Conservation (phyloP, 306 rosid genomes). For the Begonia fuchsioides region DNA sequence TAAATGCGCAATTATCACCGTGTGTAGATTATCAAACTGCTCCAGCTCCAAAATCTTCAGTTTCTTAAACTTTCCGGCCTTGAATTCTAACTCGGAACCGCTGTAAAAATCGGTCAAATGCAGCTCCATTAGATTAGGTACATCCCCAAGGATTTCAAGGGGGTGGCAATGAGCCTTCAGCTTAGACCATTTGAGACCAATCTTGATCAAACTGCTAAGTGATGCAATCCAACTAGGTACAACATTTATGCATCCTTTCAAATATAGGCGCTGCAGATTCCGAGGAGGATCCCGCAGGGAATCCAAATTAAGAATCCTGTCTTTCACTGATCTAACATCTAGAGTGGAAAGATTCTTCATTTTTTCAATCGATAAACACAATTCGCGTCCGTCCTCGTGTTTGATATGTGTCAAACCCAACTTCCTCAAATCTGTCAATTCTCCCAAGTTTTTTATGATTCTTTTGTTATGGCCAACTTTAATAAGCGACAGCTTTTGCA, state of each 20-base stretch:
- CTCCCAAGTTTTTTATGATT: not conserved
- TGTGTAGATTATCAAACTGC: slow-evolving; percentile 3
- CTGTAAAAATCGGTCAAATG: no score
- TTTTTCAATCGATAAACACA: not conserved
- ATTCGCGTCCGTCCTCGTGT: not conserved
- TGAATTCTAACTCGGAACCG: no score
- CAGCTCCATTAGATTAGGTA: no score
- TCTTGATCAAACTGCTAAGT: not conserved
- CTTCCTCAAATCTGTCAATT: not conserved
- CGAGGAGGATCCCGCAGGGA: not conserved
- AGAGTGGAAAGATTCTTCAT: not conserved
- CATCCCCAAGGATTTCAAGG: no score
- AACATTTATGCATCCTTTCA: not conserved
- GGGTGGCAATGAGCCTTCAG: not conserved
- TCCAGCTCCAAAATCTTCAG: slow-evolving; percentile 6
- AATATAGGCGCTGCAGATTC: not conserved
- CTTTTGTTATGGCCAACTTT: not conserved
- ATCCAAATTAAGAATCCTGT: slow-evolving; percentile 7
- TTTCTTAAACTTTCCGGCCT: not conserved
- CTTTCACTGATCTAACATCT: slow-evolving; percentile 1
- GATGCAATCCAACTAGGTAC: not conserved
- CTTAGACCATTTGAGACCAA: not conserved
- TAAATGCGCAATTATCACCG: not conserved
- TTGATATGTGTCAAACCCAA: not conserved
- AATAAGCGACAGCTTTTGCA: slow-evolving; percentile 8